Evolutionary conservation across 345 rosid genomes (phyloP).

Genomic region (Eutrema heterophyllum): DNA sequence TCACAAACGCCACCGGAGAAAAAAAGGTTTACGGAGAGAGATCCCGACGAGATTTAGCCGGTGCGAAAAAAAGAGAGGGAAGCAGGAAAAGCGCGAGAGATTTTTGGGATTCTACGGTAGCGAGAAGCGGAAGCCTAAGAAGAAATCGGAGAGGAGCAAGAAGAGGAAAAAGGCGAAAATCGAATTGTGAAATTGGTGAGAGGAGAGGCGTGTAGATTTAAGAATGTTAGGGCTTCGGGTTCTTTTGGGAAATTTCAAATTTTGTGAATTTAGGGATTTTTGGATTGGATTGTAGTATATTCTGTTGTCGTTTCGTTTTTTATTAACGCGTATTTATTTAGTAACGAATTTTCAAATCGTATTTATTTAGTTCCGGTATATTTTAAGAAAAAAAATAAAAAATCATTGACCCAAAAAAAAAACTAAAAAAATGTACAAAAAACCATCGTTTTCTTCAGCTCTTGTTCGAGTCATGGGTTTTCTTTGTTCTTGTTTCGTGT

Average conservation of each 20-base stretch:
- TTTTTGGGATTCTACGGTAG: background rate
- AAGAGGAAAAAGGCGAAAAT: background rate
- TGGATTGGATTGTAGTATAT: background rate
- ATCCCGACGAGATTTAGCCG: background rate
- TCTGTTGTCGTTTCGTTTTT: background rate
- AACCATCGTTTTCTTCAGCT: no score
- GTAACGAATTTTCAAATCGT: no score
- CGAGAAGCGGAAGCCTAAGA: background rate
- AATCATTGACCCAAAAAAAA: no score
- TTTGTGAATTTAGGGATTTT: background rate
- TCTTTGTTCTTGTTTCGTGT: no score
- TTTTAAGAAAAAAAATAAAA: no score
- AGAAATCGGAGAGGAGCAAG: background rate
- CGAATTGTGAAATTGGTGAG: background rate
- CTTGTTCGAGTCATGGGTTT: no score
- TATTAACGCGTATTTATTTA: background rate
- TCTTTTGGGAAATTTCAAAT: background rate
- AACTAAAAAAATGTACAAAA: no score
- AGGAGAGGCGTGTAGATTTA: background rate
- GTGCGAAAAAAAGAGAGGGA: background rate
- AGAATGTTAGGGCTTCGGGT: background rate
- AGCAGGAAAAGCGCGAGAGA: background rate
- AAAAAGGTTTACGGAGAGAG: background rate
- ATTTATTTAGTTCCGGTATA: no score
- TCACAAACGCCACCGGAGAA: conserved; percentile 48